Conservation (phyloP, 495 filamentous ascomycete genomes). For the Acidiella bohemica region DNA sequence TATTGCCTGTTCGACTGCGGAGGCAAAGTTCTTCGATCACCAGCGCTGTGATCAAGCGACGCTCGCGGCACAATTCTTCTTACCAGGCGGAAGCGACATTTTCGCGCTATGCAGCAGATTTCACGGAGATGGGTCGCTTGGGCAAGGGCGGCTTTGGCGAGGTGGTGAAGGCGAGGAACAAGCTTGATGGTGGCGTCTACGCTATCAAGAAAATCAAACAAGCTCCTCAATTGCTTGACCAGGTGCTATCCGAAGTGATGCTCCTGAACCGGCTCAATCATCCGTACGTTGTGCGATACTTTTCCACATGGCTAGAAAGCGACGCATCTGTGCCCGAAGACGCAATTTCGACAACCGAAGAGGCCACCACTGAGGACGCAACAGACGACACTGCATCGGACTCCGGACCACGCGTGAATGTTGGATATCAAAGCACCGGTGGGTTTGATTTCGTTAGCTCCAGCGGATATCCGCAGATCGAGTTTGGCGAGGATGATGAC, state of each 20-base stretch:
- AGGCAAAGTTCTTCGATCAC: too few relatives aligned
- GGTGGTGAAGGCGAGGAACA: slow-evolving; percentile 92
- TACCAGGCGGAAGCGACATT: slow-evolving; percentile 23
- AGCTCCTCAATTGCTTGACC: slow-evolving; percentile 59
- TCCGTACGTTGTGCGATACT: slow-evolving; percentile 71
- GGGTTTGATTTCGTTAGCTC: slow-evolving; percentile 91
- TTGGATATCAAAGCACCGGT: slow-evolving; percentile 53
- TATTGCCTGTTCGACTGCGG: too few relatives aligned
- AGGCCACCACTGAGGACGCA: slow-evolving; percentile 6
- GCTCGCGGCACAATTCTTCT: slow-evolving; percentile 16
- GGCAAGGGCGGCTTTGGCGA: slow-evolving; percentile 94
- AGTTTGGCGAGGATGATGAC: slow-evolving; percentile 57
- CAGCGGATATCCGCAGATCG: slow-evolving; percentile 63
- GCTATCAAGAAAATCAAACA: slow-evolving; percentile 93
- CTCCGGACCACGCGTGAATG: slow-evolving; percentile 43
- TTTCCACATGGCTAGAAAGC: slow-evolving; percentile 86
- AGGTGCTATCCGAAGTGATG: slow-evolving; percentile 77
- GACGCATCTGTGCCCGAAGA: slow-evolving; percentile 35
- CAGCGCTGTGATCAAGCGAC: too few relatives aligned
- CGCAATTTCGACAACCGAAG: slow-evolving; percentile 12
- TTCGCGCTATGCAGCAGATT: slow-evolving; percentile 76
- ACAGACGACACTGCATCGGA: slow-evolving; percentile 4
- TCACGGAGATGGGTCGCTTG: slow-evolving; percentile 72
- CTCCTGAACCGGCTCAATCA: slow-evolving; percentile 85
- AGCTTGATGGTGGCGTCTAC: slow-evolving; percentile 83